A percentile compares a stretch with the other conserved stretches of the same genome.
phyloP scores from a whole-genome alignment of 1,139 yeast species.

The Insectozyma bohioensis region DNA sequence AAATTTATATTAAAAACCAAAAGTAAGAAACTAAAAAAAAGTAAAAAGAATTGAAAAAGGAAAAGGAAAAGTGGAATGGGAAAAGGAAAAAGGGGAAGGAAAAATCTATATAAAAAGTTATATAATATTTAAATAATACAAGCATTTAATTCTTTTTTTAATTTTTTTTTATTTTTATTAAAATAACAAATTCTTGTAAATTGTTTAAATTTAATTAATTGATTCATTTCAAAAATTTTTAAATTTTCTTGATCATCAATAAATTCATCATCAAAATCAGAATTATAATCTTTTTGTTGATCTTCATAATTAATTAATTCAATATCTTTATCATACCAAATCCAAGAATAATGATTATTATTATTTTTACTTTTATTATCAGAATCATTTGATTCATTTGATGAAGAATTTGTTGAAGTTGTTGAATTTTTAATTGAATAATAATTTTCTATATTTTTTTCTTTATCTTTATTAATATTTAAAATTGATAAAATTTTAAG shows the following conservation, averaged over 20 bases:
- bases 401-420: conserved; percentile 2
- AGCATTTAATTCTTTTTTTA: conserved; percentile 9
- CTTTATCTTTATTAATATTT: conserved; percentile 13
- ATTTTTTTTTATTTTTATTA: conserved; percentile 9
- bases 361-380: conserved; percentile 1
- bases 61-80: too few relatives aligned
- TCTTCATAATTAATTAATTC: conserved; percentile 21
- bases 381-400: conserved; percentile 2
- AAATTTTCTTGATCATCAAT: conserved; percentile 6
- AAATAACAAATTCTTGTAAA: conserved; percentile 13
- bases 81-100: too few relatives aligned
- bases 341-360: conserved; percentile 29
- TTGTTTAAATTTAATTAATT: conserved; percentile 3
- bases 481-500: conserved; percentile 22
- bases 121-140: conserved; percentile 10
- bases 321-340: conserved; percentile 38
- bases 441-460: background rate
- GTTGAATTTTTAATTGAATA: conserved; percentile 5
- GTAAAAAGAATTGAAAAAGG: too few relatives aligned
- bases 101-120: too few relatives aligned
- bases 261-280: conserved; percentile 2
- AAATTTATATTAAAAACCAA: too few relatives aligned
- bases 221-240: conserved; percentile 11
- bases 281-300: conserved; percentile 8
- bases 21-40: too few relatives aligned